Evolutionary conservation across 495 filamentous ascomycete genomes (phyloP).

Genomic region (Aspergillus egyptiacus): DNA sequence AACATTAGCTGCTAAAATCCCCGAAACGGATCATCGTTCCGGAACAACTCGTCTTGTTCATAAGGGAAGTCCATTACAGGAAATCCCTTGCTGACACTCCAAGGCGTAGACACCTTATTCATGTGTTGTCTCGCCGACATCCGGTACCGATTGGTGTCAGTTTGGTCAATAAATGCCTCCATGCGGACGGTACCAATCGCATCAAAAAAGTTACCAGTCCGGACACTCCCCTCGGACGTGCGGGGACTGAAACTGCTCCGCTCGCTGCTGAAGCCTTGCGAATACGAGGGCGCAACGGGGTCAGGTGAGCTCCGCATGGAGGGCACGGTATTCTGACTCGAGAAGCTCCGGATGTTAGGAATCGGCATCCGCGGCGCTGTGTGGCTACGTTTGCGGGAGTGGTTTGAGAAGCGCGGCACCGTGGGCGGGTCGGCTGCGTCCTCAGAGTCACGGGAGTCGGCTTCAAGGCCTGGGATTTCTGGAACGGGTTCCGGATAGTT

Average conservation of each 20-base stretch:
- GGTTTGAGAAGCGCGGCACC: conserved; percentile 69
- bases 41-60: conserved; percentile 31
- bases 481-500: conserved; percentile 29
- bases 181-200: conserved; percentile 89
- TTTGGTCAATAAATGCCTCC: conserved; percentile 72
- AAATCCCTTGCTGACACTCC: conserved; percentile 28
- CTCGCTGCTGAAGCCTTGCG: conserved; percentile 29
- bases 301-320: conserved; percentile 55
- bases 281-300: conserved; percentile 29
- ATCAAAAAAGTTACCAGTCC: conserved; percentile 45
- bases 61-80: conserved; percentile 30
- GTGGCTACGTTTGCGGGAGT: conserved; percentile 79
- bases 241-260: conserved; percentile 38
- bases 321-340: conserved; percentile 50
- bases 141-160: conserved; percentile 31
- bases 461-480: conserved; percentile 27
- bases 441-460: conserved; percentile 16
- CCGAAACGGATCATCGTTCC: conserved; percentile 34
- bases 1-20: too few species aligned
- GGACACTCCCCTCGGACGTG: conserved; percentile 41
- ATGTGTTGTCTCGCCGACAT: conserved; percentile 19
- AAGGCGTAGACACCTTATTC: conserved; percentile 35
- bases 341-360: conserved; percentile 61
- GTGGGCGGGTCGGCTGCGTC: conserved; percentile 69
- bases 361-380: conserved; percentile 69